phyloP scores from a whole-genome alignment of 2,329 filamentous ascomycete genomes.

The Trichoderma semiorbis region DNA sequence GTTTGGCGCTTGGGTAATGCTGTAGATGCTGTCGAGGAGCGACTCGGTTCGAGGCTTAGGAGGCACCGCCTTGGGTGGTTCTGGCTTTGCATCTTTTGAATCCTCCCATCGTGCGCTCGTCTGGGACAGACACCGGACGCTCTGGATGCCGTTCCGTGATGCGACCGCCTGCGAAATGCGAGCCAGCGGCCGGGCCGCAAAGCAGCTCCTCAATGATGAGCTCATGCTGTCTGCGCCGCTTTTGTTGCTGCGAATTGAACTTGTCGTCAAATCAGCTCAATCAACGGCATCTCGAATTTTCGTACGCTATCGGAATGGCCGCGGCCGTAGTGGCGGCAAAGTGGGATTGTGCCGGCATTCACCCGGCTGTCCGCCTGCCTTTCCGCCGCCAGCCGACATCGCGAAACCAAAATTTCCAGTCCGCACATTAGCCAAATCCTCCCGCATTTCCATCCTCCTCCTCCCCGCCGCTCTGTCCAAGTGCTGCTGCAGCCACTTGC shows the following conservation, averaged over 20 bases:
- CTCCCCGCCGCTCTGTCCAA: conserved; percentile 25
- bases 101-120: conserved; percentile 33
- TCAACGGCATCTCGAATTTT: conserved; percentile 7
- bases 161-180: conserved; percentile 25
- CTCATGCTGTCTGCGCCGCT: conserved; percentile 41
- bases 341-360: conserved; percentile 34
- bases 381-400: conserved; percentile 37
- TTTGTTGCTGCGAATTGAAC: conserved; percentile 7
- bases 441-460: conserved; percentile 25
- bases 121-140: conserved; percentile 39
- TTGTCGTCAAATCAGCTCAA: not conserved
- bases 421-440: conserved; percentile 26
- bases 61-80: conserved; percentile 23
- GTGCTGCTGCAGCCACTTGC: conserved; percentile 29
- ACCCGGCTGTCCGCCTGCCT: conserved; percentile 34
- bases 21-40: conserved; percentile 36
- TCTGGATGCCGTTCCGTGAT: conserved; percentile 23
- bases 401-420: conserved; percentile 38
- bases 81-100: conserved; percentile 21
- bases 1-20: conserved; percentile 24
- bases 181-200: conserved; percentile 40
- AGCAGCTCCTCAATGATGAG: conserved; percentile 40
- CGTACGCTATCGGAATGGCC: conserved; percentile 6
- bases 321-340: conserved; percentile 12
- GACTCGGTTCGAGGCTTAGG: conserved; percentile 29